These are phyloP conservation scores for Hygrophorus pudorinus DNA, from an alignment of 768 basidiomycete genomes.

Conservation along the genomic window DNA sequence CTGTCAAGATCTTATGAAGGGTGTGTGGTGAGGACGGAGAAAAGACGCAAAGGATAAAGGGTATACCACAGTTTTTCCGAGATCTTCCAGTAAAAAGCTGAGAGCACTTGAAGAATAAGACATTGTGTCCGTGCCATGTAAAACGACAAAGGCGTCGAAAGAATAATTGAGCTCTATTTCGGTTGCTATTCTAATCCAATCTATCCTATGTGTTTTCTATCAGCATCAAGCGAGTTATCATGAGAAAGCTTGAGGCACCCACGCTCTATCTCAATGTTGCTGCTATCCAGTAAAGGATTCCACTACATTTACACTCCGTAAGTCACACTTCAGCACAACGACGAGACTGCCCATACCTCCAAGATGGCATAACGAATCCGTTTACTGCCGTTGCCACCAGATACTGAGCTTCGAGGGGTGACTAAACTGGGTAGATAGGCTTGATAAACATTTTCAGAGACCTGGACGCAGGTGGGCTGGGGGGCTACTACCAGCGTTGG, in stretches of 20 bases:
- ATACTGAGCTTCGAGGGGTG: conserved; percentile 60
- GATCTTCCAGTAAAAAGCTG: conserved; percentile 85
- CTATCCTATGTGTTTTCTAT: conserved; percentile 26
- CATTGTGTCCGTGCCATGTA: conserved; percentile 93
- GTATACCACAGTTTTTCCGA: conserved; percentile 81
- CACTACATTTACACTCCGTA: conserved; percentile 38
- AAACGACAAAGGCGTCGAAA: conserved; percentile 86
- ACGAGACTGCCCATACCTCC: conserved; percentile 40
- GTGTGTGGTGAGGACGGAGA: background rate
- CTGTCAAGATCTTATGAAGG: conserved; percentile 66
- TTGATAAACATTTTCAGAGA: conserved; percentile 61
- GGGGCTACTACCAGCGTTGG: conserved; percentile 18
- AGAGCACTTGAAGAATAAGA: conserved; percentile 82
- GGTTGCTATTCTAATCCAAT: conserved; percentile 84
- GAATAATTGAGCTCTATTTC: conserved; percentile 86
- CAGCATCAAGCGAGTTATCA: conserved; percentile 3
- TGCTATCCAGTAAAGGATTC: conserved; percentile 81
- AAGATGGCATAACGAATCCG: conserved; percentile 79
- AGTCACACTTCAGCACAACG: background rate
- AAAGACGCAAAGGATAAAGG: background rate
- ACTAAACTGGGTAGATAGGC: conserved; percentile 66
- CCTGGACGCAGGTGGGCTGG: conserved; percentile 33
- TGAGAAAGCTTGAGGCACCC: conserved; percentile 4
- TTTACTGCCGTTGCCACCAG: conserved; percentile 51
- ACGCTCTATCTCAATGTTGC: conserved; percentile 81